Base-by-base conservation (phyloP, 805 yeast genomes). In the Candida methanosorbosa region DNA sequence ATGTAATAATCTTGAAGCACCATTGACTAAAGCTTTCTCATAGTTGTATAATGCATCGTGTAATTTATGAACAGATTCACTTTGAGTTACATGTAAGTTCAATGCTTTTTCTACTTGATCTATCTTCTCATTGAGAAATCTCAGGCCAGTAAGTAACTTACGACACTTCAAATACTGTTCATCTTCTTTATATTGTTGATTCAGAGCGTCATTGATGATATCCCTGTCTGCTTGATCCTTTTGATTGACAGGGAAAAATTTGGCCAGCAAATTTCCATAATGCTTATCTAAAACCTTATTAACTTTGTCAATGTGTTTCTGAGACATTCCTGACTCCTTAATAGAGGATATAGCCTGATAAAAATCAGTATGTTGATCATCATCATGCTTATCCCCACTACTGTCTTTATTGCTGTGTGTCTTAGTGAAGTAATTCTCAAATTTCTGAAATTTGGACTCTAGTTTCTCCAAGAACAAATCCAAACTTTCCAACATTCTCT, bases 1-100 rank as follows among this genome's bases (percentile, higher is more conserved):
- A 44, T 85, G 86, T 28, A 90, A 59, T 37, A 77, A 69, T 30
- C 79, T 39, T 4, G 54, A 39, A 9, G 49, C 32, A 4, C 79
- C 78, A 9, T 61, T 50, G 5, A 51, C 46, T 5, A 60, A 44
- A 1, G 80, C 79, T 18, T 50, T 51, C 19, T 68, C 70, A 42
- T 68, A 70, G 46, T 71, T 68, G 46, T 64, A 67, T 28, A 65
- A 56, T 20, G 64, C 61, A 16, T 63, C 55, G 21, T 55, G 49
- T 15, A 59, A 38, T 18, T 45, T 44, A 26, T 48, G 41, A 26
- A 57, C 39, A n/a, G n/a, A n/a, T 29, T 50, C 56, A 22, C 45
- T 45, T 13, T 56, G 56, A 23, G 43, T 48, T 8, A 44, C 29
- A 14, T 49, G 50, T n/a, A 55, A 45, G 41, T 52, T 56, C 18